Base-by-base conservation (phyloP, 306 rosid genomes). In the Astragalus glycyphyllos region DNA sequence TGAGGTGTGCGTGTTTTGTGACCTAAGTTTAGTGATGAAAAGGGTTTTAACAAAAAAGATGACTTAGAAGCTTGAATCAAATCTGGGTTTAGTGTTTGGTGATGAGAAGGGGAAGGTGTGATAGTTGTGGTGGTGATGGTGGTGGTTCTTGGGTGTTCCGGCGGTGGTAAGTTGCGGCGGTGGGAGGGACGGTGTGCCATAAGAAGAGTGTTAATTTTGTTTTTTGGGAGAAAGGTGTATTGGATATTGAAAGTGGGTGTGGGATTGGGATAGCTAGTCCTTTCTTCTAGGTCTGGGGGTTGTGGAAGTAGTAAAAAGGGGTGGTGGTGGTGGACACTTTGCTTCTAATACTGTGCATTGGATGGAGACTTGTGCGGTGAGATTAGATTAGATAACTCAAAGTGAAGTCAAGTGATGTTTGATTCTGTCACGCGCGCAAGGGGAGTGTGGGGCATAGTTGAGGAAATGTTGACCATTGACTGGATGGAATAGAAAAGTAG, bases 401-500 rank as follows among this genome's bases (percentile, higher is more conserved):
- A 23, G 29, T 23, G 29, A 11, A 59, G 14, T 29, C 0, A 17
- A 58, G 1, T 37, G 35, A 62, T 51, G 51, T 40, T 78, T 55
- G 41, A 60, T 80, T 78, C 60, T 49, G 64, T 40, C 65, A 70
- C 79, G 88, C 86, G 82, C 82, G 31, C 79, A 72, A n/a, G 41
- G 46, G 46, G 69, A 47, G 11, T 8, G 80, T 58, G 63, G 67
- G 74, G 5, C 13, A 3, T n/a, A 5, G 37, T 8, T 35, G 15
- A 29, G 58, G 40, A 57, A 45, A 44, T 71, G 69, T 82, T 87
- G 92, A 84, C 85, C 82, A 53, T 79, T 78, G 92, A 89, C 96
- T 31, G 0, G 54, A 78, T 40, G 32, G 4, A 45, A 13, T 13
- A 17, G 20, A 49, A 68, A 1, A 42, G 5, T 4, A 32, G 11